Percentiles rank a stretch among this genome's conserved stretches.
Conservation (phyloP, 306 rosid species). For the Cercis canadensis region DNA sequence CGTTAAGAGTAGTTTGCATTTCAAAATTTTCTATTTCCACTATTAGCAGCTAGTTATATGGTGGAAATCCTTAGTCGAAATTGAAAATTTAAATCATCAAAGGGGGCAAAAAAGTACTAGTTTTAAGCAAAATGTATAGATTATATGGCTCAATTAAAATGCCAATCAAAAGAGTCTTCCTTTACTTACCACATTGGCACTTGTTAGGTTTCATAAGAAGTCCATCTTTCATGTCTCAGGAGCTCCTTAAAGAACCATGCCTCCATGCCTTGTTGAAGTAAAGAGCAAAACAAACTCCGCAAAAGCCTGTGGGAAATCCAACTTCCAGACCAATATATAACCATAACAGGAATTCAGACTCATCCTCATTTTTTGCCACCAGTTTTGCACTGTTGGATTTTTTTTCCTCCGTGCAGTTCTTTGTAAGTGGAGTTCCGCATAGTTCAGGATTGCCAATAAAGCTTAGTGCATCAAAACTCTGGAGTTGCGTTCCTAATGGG, state of each 20-base stretch:
- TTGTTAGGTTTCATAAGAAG: no score
- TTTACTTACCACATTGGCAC: no score
- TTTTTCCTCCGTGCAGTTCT: neutral
- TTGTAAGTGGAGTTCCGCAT: constrained; percentile 2
- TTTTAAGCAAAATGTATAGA: no score
- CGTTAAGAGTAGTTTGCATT: no score
- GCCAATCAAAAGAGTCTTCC: no score
- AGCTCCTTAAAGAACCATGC: neutral
- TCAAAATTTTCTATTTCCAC: no score
- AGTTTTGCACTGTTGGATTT: neutral
- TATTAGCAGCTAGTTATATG: no score
- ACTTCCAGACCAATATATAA: neutral
- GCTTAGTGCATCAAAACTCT: constrained; percentile 20
- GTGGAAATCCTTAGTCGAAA: no score
- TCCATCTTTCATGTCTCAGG: no score
- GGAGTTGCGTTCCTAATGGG: constrained; percentile 31
- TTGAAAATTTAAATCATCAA: no score
- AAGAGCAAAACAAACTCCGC: constrained; percentile 10
- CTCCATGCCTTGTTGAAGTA: neutral
- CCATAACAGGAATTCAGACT: neutral
- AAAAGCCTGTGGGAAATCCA: constrained; percentile 9
- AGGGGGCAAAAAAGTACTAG: no score
- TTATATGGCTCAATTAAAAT: no score
- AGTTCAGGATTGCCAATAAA: constrained; percentile 6
- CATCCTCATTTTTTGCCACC: neutral